phyloP scores from a whole-genome alignment of 1,284 basidiomycete genomes.

The Inonotus hispidus region DNA sequence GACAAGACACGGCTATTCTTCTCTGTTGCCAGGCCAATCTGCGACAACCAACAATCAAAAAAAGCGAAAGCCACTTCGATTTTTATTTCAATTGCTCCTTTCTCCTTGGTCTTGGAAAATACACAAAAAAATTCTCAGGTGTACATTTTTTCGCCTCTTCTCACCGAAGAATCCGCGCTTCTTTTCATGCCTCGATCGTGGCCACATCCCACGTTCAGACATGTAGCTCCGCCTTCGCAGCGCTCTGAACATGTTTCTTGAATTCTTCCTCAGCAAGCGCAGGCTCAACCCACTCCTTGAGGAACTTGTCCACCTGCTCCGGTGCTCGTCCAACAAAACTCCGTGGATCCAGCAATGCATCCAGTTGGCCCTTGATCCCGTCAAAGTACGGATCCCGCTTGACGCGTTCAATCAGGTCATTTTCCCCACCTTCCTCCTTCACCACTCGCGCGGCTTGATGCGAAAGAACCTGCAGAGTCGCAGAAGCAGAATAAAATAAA shows the following conservation, averaged over 20 bases:
- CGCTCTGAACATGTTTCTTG: slow-evolving; percentile 46
- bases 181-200: background rate
- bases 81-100: background rate
- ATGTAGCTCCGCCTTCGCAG: slow-evolving; percentile 23
- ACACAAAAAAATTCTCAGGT: background rate
- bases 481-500: background rate
- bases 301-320: slow-evolving; percentile 88
- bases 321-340: slow-evolving; percentile 91
- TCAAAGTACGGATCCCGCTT: slow-evolving; percentile 58
- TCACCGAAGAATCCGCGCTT: background rate
- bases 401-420: slow-evolving; percentile 93
- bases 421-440: slow-evolving; percentile 92
- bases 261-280: slow-evolving; percentile 68
- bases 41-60: background rate
- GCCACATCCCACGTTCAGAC: slow-evolving; percentile 16
- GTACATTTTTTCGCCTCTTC: background rate
- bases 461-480: slow-evolving; percentile 64
- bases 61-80: background rate
- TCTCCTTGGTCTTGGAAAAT: background rate
- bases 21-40: background rate
- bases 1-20: background rate
- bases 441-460: slow-evolving; percentile 95
- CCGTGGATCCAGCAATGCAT: slow-evolving; percentile 70
- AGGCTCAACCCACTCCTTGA: slow-evolving; percentile 87
- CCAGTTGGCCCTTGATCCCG: slow-evolving; percentile 59